Conservation (phyloP, 306 rosid species). For the Luffa acutangula region DNA sequence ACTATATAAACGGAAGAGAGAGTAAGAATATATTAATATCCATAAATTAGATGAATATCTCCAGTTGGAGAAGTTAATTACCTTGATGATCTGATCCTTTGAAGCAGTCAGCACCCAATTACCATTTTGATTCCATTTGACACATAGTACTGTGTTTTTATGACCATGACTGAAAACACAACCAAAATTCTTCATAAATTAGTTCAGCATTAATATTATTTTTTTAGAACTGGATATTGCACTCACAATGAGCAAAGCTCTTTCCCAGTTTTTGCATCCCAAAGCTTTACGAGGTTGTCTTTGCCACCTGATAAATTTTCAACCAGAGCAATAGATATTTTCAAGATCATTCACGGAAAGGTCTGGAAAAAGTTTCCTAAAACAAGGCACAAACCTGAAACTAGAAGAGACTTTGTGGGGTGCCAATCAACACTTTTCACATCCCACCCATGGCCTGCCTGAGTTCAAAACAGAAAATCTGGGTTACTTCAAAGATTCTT, state of each 20-base stretch:
- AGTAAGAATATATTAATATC: not conserved
- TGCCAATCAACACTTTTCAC: conserved; percentile 99
- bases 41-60: not conserved
- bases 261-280: conserved; percentile 89
- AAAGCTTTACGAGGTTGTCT: conserved; percentile 91
- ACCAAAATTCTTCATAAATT: conserved; percentile 15
- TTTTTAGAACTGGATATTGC: conserved; percentile 11
- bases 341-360: not conserved
- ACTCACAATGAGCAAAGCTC: conserved; percentile 95
- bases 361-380: conserved; percentile 14
- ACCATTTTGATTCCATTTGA: conserved; percentile 91
- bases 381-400: conserved; percentile 54
- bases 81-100: conserved; percentile 90
- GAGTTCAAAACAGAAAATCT: conserved; percentile 57
- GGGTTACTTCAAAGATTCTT: conserved; percentile 29
- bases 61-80: conserved; percentile 7
- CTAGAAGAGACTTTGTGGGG: conserved; percentile 88
- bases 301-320: conserved; percentile 61
- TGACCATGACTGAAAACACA: conserved; percentile 80
- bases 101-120: conserved; percentile 87
- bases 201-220: not conserved
- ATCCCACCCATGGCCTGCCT: conserved; percentile 99
- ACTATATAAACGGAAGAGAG: not conserved
- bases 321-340: conserved; percentile 14
- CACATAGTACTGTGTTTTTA: conserved; percentile 76